A percentile compares a stretch with the other conserved stretches of the same genome.
Conservation (phyloP, 768 basidiomycete genomes). For the Hortiboletus flavorubellus region DNA sequence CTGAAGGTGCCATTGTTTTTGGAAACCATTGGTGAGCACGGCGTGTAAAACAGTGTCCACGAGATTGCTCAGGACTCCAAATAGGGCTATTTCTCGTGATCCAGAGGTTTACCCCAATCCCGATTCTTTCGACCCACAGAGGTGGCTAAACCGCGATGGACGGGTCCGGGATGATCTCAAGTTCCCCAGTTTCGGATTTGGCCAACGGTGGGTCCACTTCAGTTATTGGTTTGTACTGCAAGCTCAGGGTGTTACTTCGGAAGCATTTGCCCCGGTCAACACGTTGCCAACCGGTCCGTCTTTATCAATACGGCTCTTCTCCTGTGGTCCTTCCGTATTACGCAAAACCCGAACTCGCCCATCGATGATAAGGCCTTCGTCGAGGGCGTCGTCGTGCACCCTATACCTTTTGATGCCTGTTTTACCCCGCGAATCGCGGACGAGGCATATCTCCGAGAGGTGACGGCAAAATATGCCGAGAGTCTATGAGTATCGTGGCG, state of each 20-base stretch:
- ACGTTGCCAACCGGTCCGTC: constrained; percentile 58
- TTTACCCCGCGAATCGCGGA: constrained; percentile 48
- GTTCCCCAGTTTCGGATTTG: constrained; percentile 56
- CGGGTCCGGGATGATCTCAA: constrained; percentile 51
- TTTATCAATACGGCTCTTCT: constrained; percentile 56
- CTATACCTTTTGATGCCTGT: constrained; percentile 53
- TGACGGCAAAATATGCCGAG: constrained; percentile 27
- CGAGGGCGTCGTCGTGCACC: constrained; percentile 62
- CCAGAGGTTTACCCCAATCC: constrained; percentile 57
- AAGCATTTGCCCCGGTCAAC: constrained; percentile 65
- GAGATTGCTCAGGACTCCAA: not conserved
- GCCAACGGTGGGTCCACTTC: constrained; percentile 33
- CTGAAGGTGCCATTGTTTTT: constrained; percentile 35
- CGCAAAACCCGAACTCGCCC: constrained; percentile 46
- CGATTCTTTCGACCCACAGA: constrained; percentile 53
- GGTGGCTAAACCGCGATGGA: constrained; percentile 45
- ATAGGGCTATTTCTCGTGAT: constrained; percentile 55
- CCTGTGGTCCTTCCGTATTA: constrained; percentile 63
- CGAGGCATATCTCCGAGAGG: constrained; percentile 22
- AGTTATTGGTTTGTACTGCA: not conserved
- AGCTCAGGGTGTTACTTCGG: not conserved
- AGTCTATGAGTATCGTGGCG: constrained; percentile 4
- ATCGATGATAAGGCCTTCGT: constrained; percentile 63
- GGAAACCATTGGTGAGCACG: constrained; percentile 34
- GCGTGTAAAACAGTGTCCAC: not conserved